Evolutionary conservation across 2,329 filamentous ascomycete species (phyloP), one percentile per base, ranked within the genome.

Genomic region (Stagonosporopsis rhizophila): DNA sequence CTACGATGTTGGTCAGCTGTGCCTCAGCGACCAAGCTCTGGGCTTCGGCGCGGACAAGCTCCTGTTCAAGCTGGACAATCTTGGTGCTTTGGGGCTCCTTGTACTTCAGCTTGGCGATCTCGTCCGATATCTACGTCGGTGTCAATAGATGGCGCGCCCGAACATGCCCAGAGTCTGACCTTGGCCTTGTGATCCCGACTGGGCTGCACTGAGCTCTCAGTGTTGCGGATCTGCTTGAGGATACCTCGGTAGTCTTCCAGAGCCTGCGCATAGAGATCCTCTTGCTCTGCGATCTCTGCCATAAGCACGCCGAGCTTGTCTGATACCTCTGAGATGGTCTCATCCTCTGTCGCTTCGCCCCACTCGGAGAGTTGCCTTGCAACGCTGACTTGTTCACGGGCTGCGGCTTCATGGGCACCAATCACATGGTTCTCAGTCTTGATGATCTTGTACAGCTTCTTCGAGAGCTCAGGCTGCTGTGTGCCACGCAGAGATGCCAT

Each of bases 21-120:
- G 95, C 95, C 79, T 99, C 95, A 1, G 95, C 95, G 45, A 99
- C 95, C 56, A 99, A 79, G 70, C 92, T 96, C 81, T 98, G 93
- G 3, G 95, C 95, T 82, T 99, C 95, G 22, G 94, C 93, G 64
- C 95, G 85, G 49, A 99, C 93, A 49, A 99, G 87, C 81, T 98
- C 95, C 81, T 99, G 95, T 81, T 99, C 95, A 50, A 98, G 83
- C 20, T 89, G 89, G 32, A 92, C 87, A 52, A 98, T 81, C 74
- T 87, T 90, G 27, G 90, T 83, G 71, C 89, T 96, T 73, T 90
- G 86, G 6, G 93, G 92, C 78, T 98, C 95, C 81, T 95, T 97
- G 77, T 89, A 85, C 83, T 96, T 97, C 67, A 97, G 80, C 78
- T 88, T 91, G 65, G 91, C 88, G 69, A 99, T 96, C 77, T 99